These are phyloP conservation scores for Aspergillus steynii DNA, from an alignment of 495 filamentous ascomycete species.

Conservation along the genomic window DNA sequence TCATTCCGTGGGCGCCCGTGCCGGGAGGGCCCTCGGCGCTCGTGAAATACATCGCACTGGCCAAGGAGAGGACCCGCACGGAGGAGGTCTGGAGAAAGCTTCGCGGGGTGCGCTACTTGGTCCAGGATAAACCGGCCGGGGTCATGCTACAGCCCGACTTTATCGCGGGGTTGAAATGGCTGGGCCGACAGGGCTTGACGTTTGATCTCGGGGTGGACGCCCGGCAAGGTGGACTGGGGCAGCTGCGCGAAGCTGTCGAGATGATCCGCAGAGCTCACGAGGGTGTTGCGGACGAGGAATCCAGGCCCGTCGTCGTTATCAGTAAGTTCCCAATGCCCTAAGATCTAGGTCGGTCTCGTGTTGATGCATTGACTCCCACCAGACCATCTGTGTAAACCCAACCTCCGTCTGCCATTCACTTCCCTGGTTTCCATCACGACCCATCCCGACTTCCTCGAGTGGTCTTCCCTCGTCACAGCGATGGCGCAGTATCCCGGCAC, in stretches of 20 bases:
- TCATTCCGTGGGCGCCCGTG: conserved; percentile 83
- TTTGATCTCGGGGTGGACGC: conserved; percentile 88
- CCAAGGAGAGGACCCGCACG: conserved; percentile 29
- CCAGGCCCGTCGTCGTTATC: conserved; percentile 62
- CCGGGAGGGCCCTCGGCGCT: conserved; percentile 53
- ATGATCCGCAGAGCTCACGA: conserved; percentile 68
- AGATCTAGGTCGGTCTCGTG: background rate
- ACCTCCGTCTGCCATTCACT: conserved; percentile 49
- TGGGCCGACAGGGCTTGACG: conserved; percentile 59
- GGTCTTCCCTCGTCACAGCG: conserved; percentile 36
- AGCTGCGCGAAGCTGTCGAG: conserved; percentile 69
- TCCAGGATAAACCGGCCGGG: conserved; percentile 72
- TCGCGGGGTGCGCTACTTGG: conserved; percentile 74
- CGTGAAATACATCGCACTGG: conserved; percentile 51
- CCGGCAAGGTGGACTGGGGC: conserved; percentile 63
- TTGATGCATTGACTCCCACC: background rate
- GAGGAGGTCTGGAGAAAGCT: conserved; percentile 52
- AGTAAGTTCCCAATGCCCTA: conserved; percentile 45
- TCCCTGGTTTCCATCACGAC: conserved; percentile 39
- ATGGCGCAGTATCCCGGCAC: conserved; percentile 59
- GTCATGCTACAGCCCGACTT: conserved; percentile 61
- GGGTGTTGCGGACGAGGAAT: conserved; percentile 56
- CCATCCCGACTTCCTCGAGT: conserved; percentile 59
- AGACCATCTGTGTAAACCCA: conserved; percentile 91
- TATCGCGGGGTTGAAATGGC: conserved; percentile 65